phyloP scores from a whole-genome alignment of 768 basidiomycete genomes.

The Megacollybia marginata region DNA sequence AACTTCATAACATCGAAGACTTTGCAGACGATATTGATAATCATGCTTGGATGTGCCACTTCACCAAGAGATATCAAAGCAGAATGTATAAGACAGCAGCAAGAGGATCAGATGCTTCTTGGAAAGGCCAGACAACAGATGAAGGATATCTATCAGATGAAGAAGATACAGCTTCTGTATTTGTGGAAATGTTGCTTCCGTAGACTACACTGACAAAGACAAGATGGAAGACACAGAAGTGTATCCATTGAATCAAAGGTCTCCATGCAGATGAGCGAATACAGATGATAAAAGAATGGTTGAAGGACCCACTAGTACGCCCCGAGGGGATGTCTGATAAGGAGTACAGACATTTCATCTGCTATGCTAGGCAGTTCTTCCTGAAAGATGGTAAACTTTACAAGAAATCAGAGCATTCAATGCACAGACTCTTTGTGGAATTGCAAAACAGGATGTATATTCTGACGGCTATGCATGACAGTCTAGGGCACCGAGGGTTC shows the following conservation, averaged over 20 bases:
- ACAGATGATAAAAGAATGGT: too few relatives aligned
- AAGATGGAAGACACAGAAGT: too few relatives aligned
- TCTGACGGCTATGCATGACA: background rate
- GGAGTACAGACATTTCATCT: background rate
- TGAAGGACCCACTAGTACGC: too few relatives aligned
- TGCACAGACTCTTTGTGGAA: background rate
- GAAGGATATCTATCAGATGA: too few relatives aligned
- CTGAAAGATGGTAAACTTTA: background rate
- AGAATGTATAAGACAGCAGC: background rate
- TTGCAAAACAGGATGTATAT: background rate
- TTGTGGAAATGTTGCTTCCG: too few relatives aligned
- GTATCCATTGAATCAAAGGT: too few relatives aligned
- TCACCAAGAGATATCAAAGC: background rate
- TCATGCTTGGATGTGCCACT: slow-evolving; percentile 1
- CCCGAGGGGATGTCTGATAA: background rate
- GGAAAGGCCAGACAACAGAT: too few relatives aligned
- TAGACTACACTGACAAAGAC: too few relatives aligned
- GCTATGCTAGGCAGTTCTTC: background rate
- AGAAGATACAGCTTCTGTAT: too few relatives aligned
- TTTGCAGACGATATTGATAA: background rate
- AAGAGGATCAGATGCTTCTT: background rate
- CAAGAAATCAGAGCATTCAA: background rate
- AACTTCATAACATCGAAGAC: background rate
- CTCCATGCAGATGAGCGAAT: too few relatives aligned
- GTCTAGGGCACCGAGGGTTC: slow-evolving; percentile 14